Percentiles rank a stretch among this genome's conserved stretches.
phyloP scores from a whole-genome alignment of 2,329 filamentous ascomycete genomes.

The Hortaea sp. region DNA sequence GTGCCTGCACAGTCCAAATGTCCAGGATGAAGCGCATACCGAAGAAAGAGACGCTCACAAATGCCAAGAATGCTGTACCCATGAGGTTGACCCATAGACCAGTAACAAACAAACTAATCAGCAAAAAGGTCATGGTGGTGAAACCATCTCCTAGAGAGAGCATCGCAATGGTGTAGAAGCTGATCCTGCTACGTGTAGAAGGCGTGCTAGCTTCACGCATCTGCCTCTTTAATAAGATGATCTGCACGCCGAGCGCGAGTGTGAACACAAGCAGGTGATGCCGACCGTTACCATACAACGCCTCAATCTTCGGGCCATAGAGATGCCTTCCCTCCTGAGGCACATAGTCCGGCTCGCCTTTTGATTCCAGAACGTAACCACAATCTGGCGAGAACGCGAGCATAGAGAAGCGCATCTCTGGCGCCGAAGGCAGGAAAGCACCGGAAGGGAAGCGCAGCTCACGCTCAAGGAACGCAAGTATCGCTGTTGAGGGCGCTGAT shows the following conservation, averaged over 20 bases:
- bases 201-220: constrained; percentile 56
- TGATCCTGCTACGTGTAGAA: constrained; percentile 53
- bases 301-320: constrained; percentile 47
- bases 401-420: constrained; percentile 48
- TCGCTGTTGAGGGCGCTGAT: constrained; percentile 4
- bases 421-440: constrained; percentile 40
- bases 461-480: constrained; percentile 45
- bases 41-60: constrained; percentile 51
- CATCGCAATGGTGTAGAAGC: constrained; percentile 53
- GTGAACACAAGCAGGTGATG: constrained; percentile 45
- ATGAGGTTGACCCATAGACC: constrained; percentile 47
- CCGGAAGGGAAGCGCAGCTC: constrained; percentile 52
- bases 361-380: constrained; percentile 54
- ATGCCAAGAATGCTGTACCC: constrained; percentile 47
- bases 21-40: constrained; percentile 58
- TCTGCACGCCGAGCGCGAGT: constrained; percentile 40
- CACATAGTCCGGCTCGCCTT: constrained; percentile 45
- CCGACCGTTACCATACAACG: constrained; percentile 36
- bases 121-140: constrained; percentile 42
- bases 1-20: constrained; percentile 54
- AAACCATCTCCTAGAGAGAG: constrained; percentile 54
- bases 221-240: constrained; percentile 49
- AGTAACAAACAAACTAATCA: constrained; percentile 46
- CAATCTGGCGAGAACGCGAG: constrained; percentile 56
- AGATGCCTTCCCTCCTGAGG: constrained; percentile 44